These are phyloP conservation scores for Cajanus cajan DNA, from an alignment of 306 rosid genomes.

Conservation along the genomic window DNA sequence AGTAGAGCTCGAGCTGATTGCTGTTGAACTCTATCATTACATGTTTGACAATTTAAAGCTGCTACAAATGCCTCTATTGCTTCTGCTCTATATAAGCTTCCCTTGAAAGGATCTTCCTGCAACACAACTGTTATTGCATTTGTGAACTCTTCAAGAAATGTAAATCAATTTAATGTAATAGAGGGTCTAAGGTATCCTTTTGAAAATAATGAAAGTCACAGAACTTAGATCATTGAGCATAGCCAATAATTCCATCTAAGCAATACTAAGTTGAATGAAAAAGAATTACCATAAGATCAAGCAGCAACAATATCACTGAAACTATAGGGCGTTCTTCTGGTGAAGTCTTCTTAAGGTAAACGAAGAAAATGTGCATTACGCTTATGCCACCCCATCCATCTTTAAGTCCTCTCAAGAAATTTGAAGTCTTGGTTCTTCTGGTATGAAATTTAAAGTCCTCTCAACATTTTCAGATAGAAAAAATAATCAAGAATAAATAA, in stretches of 20 bases:
- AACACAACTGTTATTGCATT: conserved; percentile 71
- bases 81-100: conserved; percentile 77
- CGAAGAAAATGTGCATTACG: conserved; percentile 64
- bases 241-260: not conserved
- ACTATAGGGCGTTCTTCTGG: conserved; percentile 60
- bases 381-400: conserved; percentile 71
- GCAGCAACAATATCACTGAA: conserved; percentile 64
- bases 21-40: conserved; percentile 49
- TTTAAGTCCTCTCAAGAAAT: conserved; percentile 55
- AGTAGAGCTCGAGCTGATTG: conserved; percentile 68
- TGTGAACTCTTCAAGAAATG: conserved; percentile 43
- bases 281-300: conserved; percentile 79
- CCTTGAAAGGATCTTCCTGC: conserved; percentile 71
- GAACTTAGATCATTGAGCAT: not conserved
- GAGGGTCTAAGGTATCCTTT: not conserved
- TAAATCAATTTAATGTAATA: not conserved
- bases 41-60: conserved; percentile 48
- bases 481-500: not conserved
- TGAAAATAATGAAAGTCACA: not conserved
- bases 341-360: conserved; percentile 55
- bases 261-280: conserved; percentile 32
- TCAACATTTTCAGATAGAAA: conserved; percentile 10
- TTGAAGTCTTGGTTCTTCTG: conserved; percentile 61
- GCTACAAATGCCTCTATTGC: conserved; percentile 63
- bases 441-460: conserved; percentile 19